Evolutionary conservation across 2,329 filamentous ascomycete genomes (phyloP).

Genomic region (Colletotrichum sojae): DNA sequence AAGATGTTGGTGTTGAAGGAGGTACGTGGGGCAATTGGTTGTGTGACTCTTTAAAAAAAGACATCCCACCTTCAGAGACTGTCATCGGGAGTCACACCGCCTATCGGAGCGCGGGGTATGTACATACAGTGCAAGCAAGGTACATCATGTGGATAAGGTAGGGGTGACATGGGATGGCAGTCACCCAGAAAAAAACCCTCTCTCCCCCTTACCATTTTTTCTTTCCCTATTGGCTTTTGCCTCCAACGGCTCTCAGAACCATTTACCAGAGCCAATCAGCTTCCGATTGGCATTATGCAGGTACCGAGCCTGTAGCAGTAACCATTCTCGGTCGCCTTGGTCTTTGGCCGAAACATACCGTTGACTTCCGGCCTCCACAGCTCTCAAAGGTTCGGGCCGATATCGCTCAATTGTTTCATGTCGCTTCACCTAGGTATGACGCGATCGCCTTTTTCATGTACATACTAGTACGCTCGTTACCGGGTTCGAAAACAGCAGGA

Average conservation of each 20-base stretch:
- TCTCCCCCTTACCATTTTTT: not conserved
- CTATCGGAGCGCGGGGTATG: conserved; percentile 38
- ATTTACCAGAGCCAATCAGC: not conserved
- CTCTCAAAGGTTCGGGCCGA: not conserved
- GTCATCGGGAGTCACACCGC: conserved; percentile 29
- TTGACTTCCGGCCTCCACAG: too few relatives aligned
- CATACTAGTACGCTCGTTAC: not conserved
- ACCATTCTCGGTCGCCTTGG: not conserved
- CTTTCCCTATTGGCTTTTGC: not conserved
- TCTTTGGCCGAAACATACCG: too few relatives aligned
- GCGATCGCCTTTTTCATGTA: not conserved
- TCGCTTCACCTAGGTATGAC: not conserved
- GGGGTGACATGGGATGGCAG: conserved; percentile 31
- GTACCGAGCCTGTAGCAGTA: not conserved
- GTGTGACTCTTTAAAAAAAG: conserved; percentile 30
- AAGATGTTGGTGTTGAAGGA: conserved; percentile 12
- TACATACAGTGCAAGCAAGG: not conserved
- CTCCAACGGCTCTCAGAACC: not conserved
- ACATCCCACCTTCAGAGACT: conserved; percentile 38
- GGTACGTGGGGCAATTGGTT: conserved; percentile 31
- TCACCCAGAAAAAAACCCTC: not conserved
- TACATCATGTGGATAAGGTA: not conserved
- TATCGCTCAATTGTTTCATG: not conserved
- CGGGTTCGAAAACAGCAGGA: too few relatives aligned
- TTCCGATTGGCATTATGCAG: not conserved